Evolutionary conservation across 75 land plant genomes (phyloP).

Genomic region (Cupressus sempervirens): DNA sequence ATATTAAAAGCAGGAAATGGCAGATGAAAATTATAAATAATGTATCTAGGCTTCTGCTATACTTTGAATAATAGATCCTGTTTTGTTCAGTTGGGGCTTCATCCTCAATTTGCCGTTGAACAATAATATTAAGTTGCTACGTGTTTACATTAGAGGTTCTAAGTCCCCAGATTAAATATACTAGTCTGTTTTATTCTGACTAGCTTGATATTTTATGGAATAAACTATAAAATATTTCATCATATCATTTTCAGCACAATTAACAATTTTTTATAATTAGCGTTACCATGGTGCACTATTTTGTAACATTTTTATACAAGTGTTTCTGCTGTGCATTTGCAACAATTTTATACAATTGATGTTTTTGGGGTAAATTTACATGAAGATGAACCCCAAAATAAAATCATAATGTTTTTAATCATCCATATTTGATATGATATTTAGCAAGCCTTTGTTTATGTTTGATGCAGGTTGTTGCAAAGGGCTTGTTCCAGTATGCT

Average conservation of each 20-base stretch:
- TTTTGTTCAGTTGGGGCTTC: background rate
- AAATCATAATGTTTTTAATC: background rate
- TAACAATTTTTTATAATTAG: too few species aligned
- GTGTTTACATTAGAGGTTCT: background rate
- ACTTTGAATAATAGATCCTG: background rate
- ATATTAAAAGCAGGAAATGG: background rate
- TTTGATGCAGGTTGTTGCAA: slow-evolving; percentile 4
- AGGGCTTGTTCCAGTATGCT: slow-evolving; percentile 7
- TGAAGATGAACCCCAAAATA: too few species aligned
- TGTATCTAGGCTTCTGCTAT: background rate
- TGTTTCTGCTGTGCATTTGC: too few species aligned
- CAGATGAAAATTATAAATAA: background rate
- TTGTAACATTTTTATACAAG: too few species aligned
- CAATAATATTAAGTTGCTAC: background rate
- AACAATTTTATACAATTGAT: too few species aligned
- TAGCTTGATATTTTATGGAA: background rate
- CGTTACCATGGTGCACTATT: too few species aligned
- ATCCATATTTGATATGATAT: background rate
- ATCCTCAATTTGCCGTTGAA: background rate
- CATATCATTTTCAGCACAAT: background rate
- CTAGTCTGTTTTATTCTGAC: background rate
- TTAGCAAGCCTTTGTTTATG: background rate
- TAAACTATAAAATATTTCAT: background rate
- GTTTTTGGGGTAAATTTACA: too few species aligned
- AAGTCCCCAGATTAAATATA: background rate